Evolutionary conservation across 495 filamentous ascomycete genomes (phyloP).

Genomic region (Neurospora discreta): DNA sequence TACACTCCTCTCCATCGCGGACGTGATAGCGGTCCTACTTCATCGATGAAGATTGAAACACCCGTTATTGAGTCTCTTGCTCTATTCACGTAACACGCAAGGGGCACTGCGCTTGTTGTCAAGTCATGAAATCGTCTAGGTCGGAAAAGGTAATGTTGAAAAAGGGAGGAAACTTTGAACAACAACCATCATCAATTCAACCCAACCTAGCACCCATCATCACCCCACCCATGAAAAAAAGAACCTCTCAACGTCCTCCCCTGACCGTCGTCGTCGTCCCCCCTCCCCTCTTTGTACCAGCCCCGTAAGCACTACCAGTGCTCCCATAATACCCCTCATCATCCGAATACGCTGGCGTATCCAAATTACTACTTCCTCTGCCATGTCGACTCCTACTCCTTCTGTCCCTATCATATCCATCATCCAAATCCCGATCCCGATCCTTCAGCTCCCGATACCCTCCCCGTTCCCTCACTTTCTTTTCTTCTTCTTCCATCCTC

Average conservation of each 20-base stretch:
- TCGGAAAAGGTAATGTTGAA: background rate
- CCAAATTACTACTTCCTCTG: background rate
- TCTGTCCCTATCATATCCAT: background rate
- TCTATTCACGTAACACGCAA: too few species aligned
- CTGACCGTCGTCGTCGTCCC: background rate
- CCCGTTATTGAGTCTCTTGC: too few species aligned
- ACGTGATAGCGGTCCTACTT: too few species aligned
- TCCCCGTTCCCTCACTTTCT: conserved; percentile 22
- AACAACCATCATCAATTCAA: background rate
- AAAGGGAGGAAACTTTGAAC: background rate
- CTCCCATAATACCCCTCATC: background rate
- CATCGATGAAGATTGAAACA: too few species aligned
- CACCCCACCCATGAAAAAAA: too few species aligned
- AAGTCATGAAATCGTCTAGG: too few species aligned
- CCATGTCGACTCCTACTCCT: background rate
- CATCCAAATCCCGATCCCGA: background rate
- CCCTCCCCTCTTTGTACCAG: background rate
- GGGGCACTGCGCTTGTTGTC: too few species aligned
- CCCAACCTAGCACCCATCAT: background rate
- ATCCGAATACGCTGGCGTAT: background rate
- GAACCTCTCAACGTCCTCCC: background rate
- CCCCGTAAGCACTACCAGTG: background rate
- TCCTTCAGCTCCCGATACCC: background rate
- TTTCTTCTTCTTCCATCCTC: conserved; percentile 13
- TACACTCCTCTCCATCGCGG: too few species aligned